Conservation (phyloP, 805 yeast species). For the Kuraishia hungarica region DNA sequence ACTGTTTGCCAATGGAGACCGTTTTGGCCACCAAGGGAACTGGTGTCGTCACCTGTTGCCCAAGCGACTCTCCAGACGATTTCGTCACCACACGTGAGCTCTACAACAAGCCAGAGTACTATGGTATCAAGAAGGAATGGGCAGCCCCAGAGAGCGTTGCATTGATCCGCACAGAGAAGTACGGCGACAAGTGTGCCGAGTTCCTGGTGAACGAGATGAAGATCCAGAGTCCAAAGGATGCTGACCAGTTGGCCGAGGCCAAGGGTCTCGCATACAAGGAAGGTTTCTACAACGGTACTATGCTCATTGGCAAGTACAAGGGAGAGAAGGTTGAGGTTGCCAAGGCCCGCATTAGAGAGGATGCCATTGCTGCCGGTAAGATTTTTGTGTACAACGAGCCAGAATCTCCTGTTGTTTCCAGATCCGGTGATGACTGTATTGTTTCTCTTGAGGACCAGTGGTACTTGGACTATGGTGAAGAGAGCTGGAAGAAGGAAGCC, state of each 20-base stretch:
- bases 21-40: constrained; percentile 94
- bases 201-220: constrained; percentile 75
- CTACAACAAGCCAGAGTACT: constrained; percentile 83
- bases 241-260: constrained; percentile 79
- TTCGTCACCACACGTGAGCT: constrained; percentile 80
- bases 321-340: constrained; percentile 91
- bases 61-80: constrained; percentile 98
- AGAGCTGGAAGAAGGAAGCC: constrained; percentile 75
- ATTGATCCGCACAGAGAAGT: constrained; percentile 71
- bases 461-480: constrained; percentile 97
- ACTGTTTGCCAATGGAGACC: constrained; percentile 96
- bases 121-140: constrained; percentile 82
- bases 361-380: constrained; percentile 63
- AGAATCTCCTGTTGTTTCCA: constrained; percentile 79
- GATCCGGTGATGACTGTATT: constrained; percentile 95
- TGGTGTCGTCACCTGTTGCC: constrained; percentile 98
- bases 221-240: constrained; percentile 91
- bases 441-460: constrained; percentile 98
- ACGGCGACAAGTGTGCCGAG: constrained; percentile 87
- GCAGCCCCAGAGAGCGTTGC: constrained; percentile 65
- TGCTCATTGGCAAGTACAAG: constrained; percentile 72
- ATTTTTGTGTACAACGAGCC: constrained; percentile 95
- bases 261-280: constrained; percentile 95
- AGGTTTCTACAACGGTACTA: constrained; percentile 85
- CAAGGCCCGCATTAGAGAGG: constrained; percentile 78